Conservation (phyloP, 768 basidiomycete species). For the Boletus speciosus region DNA sequence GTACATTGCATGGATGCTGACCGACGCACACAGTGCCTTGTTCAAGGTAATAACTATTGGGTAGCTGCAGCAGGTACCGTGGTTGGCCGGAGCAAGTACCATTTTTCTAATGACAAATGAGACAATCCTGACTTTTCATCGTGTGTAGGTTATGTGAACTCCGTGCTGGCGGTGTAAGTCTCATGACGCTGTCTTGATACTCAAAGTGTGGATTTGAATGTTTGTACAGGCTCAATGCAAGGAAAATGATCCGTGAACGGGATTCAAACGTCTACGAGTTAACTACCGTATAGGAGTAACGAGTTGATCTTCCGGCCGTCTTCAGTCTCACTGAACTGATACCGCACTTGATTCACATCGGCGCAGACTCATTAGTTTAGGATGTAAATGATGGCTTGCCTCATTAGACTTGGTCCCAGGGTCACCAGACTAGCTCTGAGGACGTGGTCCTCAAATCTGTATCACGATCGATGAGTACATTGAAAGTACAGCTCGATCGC, state of each 20-base stretch:
- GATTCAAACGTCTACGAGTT: neutral
- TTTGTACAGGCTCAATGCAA: constrained; percentile 7
- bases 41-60: neutral
- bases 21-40: neutral
- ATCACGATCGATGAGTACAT: neutral
- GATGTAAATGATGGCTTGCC: neutral
- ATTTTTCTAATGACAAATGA: neutral
- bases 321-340: neutral
- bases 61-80: neutral
- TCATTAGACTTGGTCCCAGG: neutral
- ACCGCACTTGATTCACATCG: neutral
- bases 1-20: neutral
- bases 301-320: neutral
- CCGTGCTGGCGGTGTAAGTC: constrained; percentile 13
- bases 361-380: neutral
- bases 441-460: neutral
- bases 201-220: neutral
- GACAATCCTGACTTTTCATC: neutral
- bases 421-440: no score
- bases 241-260: constrained; percentile 8
- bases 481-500: constrained; percentile 2
- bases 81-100: constrained; percentile 2
- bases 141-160: constrained; percentile 10
- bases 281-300: neutral
- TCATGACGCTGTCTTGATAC: neutral